Evolutionary conservation across 306 rosid species (phyloP).

Genomic region (Nissolia schottii): DNA sequence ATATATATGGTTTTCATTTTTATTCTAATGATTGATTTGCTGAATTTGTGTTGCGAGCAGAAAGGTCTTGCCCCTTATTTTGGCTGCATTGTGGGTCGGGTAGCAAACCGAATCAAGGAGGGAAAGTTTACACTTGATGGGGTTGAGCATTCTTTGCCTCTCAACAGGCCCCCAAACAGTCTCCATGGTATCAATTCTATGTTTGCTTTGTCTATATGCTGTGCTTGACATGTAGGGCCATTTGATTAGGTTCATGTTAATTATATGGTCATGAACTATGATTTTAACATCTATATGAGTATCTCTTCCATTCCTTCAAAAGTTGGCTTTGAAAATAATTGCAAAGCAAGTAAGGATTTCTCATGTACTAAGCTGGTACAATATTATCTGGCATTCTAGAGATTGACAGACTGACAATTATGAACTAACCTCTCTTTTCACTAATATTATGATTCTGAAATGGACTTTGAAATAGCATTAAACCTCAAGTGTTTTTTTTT

Average conservation of each 20-base stretch:
- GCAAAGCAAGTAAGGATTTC: neutral
- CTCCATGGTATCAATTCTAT: constrained; percentile 71
- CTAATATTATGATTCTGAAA: constrained; percentile 9
- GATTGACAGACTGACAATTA: neutral
- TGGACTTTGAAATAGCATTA: neutral
- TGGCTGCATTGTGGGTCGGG: constrained; percentile 97
- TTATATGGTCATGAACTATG: neutral
- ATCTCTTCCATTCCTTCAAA: neutral
- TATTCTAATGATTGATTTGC: constrained; percentile 1
- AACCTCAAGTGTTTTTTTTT: neutral
- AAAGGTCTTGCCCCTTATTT: constrained; percentile 74
- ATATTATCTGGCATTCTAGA: neutral
- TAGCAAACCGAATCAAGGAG: constrained; percentile 81
- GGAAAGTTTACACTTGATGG: constrained; percentile 85
- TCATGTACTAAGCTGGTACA: neutral
- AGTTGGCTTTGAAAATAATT: neutral
- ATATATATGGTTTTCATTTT: neutral
- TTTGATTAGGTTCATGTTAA: neutral
- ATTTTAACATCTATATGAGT: neutral
- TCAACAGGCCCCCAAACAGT: constrained; percentile 88
- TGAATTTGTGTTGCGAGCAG: constrained; percentile 36
- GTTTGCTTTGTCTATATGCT: neutral
- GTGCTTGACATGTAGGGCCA: neutral
- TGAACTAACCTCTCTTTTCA: neutral
- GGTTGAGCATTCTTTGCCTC: constrained; percentile 58